Base-by-base conservation (phyloP, 108 stramenopile genomes). In the Epithemia pelagica region DNA sequence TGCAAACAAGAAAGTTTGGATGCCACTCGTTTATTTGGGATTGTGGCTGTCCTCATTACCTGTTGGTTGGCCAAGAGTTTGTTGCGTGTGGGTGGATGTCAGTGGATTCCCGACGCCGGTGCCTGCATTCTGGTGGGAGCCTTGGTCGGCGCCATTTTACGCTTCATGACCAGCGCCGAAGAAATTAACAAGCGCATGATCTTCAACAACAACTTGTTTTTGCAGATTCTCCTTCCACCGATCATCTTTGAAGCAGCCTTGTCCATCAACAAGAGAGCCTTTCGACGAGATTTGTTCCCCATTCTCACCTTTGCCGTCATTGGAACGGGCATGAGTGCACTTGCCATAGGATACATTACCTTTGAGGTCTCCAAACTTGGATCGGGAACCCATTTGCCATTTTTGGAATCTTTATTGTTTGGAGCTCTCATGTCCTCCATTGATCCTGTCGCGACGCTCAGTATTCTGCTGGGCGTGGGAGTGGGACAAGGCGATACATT, bases 371-470 rank as follows among this genome's bases (percentile, higher is more conserved):
- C 78, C 25, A 54, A 67, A 30, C 59, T 71, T 57, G 67, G 70
- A 32, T 32, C 28, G 30, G 75, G 68, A 2, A 58, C 27, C 27
- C 60, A 68, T 18, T 64, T 87, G 32, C 93, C 93, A 0, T 57
- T 83, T 23, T 60, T 85, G 52, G 93, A 94, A 58, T 82, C 80
- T 53, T 58, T 95, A 58, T 85, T 90, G 30, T 95, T 92, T 76
- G 94, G 94, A 25, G 85, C 91, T 24, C 67, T 95, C 2, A 95
- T 95, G 27, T 89, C 91, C 8, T 91, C 89, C 28, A 89, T 95
- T 59, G 94, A 95, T 68, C 94, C 94, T 0, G 84, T 95, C 37
- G 94, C 94, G 25, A 81, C 87, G 0, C 70, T 95, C 28, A 84
- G 87, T 64, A 83, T 95, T 46, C 62, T 95, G 51, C 64, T 78